Base-by-base conservation (phyloP, 2,329 filamentous ascomycete genomes). In the Venturia pyrina region DNA sequence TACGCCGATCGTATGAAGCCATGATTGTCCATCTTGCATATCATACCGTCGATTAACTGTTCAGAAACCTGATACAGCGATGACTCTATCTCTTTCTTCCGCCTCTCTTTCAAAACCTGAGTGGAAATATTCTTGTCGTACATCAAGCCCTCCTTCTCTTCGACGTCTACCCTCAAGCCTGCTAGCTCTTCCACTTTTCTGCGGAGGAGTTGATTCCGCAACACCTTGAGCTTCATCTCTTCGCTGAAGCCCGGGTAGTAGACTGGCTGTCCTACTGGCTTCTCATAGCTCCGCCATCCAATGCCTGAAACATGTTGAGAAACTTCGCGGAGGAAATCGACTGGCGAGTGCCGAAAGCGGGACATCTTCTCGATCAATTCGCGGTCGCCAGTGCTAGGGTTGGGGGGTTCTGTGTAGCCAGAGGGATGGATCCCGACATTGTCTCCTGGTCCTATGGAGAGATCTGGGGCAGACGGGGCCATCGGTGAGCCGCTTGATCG, bases 1-100 rank as follows among this genome's bases (percentile, higher is more conserved):
- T 98, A 98, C 60, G 95, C 93, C 32, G 91, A 87, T 62, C 95
- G 83, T 70, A 99, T 96, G 73, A 98, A 98, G 1, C 85, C 81
- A 74, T 93, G 96, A 81, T 89, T 96, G 77, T 99, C 95, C 83
- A 98, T 93, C 78, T 99, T 99, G 84, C 93, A 98, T 68, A 99
- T 97, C 95, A 99, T 98, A 69, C 89, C 86, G 73, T 96, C 91
- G 32, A 92, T 91, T 84, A 95, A 88, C 69, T 89, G 87, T 69
- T 95, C 91, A 4, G 91, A 89, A 5, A 97, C 88, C 73, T 96
- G 87, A 65, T 87, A 83, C 59, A 99, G 79, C 66, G 88, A 88
- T 46, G 82, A 81, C 72, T 92, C 87, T 66, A 98, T 85, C 71
- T 89, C 86, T 63, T 86, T 83, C 63, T 95, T 81, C 68, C 87